Evolutionary conservation across 2,329 filamentous ascomycete species (phyloP).

Genomic region (Penicillium sp.): DNA sequence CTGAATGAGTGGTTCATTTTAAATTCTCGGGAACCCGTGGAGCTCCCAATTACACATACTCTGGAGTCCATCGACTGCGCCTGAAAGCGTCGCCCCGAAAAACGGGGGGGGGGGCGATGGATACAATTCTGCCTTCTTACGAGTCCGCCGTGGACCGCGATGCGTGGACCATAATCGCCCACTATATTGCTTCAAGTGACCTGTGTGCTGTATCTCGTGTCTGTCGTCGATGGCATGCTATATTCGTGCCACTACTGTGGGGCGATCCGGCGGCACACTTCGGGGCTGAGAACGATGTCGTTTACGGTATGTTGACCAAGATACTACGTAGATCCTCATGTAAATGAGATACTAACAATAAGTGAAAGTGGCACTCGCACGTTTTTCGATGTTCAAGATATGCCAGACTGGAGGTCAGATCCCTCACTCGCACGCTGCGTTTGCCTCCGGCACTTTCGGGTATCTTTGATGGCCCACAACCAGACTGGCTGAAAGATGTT

Average conservation of each 20-base stretch:
- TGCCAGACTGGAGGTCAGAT: conserved; percentile 48
- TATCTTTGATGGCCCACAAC: conserved; percentile 54
- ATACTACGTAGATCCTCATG: neutral
- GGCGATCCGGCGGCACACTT: conserved; percentile 59
- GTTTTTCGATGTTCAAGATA: conserved; percentile 52
- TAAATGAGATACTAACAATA: conserved; percentile 9
- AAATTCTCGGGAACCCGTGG: too few relatives aligned
- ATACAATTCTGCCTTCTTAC: conserved; percentile 56
- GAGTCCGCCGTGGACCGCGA: conserved; percentile 51
- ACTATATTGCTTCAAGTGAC: conserved; percentile 51
- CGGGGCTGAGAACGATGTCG: conserved; percentile 53
- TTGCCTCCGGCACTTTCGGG: conserved; percentile 56
- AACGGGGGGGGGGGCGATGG: conserved; percentile 36
- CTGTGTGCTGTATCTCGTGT: conserved; percentile 53
- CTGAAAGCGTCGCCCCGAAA: too few relatives aligned
- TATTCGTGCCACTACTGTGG: conserved; percentile 57
- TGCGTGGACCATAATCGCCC: conserved; percentile 51
- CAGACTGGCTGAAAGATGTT: conserved; percentile 55
- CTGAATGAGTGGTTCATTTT: too few relatives aligned
- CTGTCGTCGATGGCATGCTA: conserved; percentile 51
- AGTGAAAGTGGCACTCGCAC: conserved; percentile 49
- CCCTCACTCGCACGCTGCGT: conserved; percentile 56
- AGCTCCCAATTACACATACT: too few relatives aligned
- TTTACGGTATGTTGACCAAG: conserved; percentile 43
- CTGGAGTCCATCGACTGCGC: too few relatives aligned